These are phyloP conservation scores for Pseudocercospora vitis DNA, from an alignment of 2,329 filamentous ascomycete genomes.

Conservation along the genomic window DNA sequence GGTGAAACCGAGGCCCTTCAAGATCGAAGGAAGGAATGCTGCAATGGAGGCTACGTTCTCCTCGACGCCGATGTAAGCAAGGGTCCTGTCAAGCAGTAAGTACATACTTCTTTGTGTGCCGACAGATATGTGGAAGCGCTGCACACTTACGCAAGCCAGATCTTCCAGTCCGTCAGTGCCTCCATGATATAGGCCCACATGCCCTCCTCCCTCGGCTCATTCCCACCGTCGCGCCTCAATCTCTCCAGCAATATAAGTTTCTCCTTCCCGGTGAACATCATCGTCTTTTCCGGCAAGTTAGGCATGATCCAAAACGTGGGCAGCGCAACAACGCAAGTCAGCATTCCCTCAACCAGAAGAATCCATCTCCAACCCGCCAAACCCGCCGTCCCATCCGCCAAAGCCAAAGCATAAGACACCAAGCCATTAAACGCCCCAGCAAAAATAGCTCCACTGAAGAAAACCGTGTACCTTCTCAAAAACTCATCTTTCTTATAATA, in stretches of 20 bases:
- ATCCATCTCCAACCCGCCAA: conserved; percentile 21
- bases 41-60: conserved; percentile 23
- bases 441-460: conserved; percentile 37
- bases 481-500: conserved; percentile 44
- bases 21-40: conserved; percentile 18
- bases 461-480: conserved; percentile 40
- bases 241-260: conserved; percentile 13
- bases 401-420: conserved; percentile 30
- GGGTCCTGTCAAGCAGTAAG: not conserved
- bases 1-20: conserved; percentile 19
- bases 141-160: conserved; percentile 14
- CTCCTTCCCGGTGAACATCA: conserved; percentile 8
- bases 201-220: not conserved
- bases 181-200: conserved; percentile 11
- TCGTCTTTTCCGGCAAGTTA: not conserved
- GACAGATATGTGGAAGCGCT: too few relatives aligned
- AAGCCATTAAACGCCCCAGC: conserved; percentile 25
- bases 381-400: conserved; percentile 35
- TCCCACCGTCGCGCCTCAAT: conserved; percentile 7
- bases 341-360: conserved; percentile 9
- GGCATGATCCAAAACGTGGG: conserved; percentile 10
- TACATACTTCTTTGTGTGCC: not conserved
- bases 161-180: conserved; percentile 16
- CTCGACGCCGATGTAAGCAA: conserved; percentile 11
- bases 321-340: conserved; percentile 11